Conservation (phyloP, 306 rosid genomes). For the Delonix regia region DNA sequence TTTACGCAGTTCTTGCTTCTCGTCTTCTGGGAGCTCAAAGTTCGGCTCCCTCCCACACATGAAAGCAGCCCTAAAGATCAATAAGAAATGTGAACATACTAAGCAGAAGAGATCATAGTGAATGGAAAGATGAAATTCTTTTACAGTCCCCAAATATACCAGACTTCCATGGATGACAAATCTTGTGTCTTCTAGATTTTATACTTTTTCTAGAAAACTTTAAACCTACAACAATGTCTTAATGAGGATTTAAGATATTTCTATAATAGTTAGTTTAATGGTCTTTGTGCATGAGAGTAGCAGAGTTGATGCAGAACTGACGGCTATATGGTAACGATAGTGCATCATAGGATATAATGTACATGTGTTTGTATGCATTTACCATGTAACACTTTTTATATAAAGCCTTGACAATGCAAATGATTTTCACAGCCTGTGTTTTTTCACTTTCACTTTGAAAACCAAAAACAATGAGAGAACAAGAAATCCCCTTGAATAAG, state of each 20-base stretch:
- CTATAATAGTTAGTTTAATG: slow-evolving; percentile 7
- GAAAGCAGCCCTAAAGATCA: slow-evolving; percentile 81
- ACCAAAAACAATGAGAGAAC: not conserved
- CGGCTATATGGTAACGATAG: not conserved
- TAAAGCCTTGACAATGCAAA: not conserved
- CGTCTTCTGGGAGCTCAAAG: slow-evolving; percentile 76
- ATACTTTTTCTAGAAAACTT: slow-evolving; percentile 1
- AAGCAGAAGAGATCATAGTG: not conserved
- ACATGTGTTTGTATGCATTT: slow-evolving; percentile 5
- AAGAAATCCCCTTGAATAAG: not conserved
- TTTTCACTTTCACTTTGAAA: no score
- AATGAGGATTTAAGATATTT: slow-evolving; percentile 2
- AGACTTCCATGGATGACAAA: not conserved
- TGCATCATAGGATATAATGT: not conserved
- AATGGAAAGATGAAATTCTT: not conserved
- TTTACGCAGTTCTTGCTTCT: slow-evolving; percentile 68
- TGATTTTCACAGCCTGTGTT: not conserved
- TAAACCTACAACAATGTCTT: not conserved
- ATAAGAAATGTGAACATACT: not conserved
- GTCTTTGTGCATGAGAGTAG: not conserved
- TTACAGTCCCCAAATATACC: not conserved
- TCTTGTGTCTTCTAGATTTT: not conserved
- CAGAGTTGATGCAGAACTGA: not conserved
- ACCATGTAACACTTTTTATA: not conserved
- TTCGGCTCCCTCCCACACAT: slow-evolving; percentile 97